phyloP scores from a whole-genome alignment of 495 filamentous ascomycete species.

The Sordaria brevicollis region DNA sequence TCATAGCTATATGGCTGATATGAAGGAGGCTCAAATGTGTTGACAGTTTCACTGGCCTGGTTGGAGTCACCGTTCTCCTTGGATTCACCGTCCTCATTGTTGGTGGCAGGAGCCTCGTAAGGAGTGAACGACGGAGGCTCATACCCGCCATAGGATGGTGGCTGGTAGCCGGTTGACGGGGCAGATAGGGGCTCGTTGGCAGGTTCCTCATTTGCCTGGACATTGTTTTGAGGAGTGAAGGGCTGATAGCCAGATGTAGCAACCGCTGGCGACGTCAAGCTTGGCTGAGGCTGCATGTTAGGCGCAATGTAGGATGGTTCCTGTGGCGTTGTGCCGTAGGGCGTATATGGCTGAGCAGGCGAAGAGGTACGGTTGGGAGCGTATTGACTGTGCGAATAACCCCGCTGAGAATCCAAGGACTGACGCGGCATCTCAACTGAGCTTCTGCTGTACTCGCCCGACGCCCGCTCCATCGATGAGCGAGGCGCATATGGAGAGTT shows the following conservation, averaged over 20 bases:
- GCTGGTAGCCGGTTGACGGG: slow-evolving; percentile 24
- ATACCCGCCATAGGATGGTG: slow-evolving; percentile 32
- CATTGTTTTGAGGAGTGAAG: slow-evolving; percentile 1
- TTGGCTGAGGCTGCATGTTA: background rate
- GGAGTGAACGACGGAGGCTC: slow-evolving; percentile 27
- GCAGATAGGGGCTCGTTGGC: slow-evolving; percentile 7
- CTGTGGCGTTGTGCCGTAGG: background rate
- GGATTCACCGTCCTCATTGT: slow-evolving; percentile 10
- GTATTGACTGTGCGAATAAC: slow-evolving; percentile 20
- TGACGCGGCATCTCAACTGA: slow-evolving; percentile 35
- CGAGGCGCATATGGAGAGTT: slow-evolving; percentile 31
- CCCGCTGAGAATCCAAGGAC: slow-evolving; percentile 31
- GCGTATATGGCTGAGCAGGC: slow-evolving; percentile 9
- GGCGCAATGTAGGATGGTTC: background rate
- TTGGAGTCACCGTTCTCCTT: background rate
- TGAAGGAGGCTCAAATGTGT: slow-evolving; percentile 40
- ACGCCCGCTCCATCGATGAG: slow-evolving; percentile 34
- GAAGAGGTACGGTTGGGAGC: slow-evolving; percentile 17
- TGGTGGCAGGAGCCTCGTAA: slow-evolving; percentile 21
- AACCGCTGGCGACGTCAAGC: slow-evolving; percentile 1
- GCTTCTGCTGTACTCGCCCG: slow-evolving; percentile 30
- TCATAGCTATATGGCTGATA: slow-evolving; percentile 43
- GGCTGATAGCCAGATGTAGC: slow-evolving; percentile 16
- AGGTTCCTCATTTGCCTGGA: background rate
- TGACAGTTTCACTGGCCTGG: slow-evolving; percentile 11